Conservation (phyloP, 2,329 filamentous ascomycete species). For the Torrubiellomyces zombiae region DNA sequence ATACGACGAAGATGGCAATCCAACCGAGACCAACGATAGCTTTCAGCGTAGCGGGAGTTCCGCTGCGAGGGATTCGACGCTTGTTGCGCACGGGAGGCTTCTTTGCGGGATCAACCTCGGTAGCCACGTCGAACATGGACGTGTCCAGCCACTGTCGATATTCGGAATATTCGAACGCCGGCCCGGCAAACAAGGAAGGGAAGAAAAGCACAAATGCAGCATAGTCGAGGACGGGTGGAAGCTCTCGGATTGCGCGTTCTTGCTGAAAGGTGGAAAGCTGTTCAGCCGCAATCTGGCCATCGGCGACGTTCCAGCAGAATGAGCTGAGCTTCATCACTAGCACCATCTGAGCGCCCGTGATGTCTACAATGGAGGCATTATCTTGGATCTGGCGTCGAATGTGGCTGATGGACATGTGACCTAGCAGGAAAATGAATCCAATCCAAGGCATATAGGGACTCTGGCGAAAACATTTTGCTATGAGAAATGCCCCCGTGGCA, state of each 20-base stretch:
- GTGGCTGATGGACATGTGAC: conserved; percentile 84
- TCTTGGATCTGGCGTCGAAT: conserved; percentile 61
- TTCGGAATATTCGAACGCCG: conserved; percentile 87
- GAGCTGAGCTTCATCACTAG: conserved; percentile 92
- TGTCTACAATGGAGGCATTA: conserved; percentile 55
- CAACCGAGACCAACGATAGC: conserved; percentile 56
- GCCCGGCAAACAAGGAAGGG: conserved; percentile 73
- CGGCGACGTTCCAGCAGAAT: conserved; percentile 96
- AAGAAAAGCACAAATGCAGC: conserved; percentile 91
- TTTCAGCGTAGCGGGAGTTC: conserved; percentile 68
- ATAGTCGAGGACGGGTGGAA: conserved; percentile 69
- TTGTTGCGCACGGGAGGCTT: conserved; percentile 75
- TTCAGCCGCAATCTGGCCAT: conserved; percentile 63
- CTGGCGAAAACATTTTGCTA: conserved; percentile 60
- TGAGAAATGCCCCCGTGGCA: conserved; percentile 62
- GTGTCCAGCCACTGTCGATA: conserved; percentile 88
- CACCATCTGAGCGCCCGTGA: conserved; percentile 96
- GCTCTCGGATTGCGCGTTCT: conserved; percentile 55
- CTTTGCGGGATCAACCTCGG: conserved; percentile 67
- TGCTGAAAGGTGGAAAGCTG: conserved; percentile 79
- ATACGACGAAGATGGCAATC: conserved; percentile 62
- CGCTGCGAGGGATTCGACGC: conserved; percentile 83
- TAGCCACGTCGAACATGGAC: conserved; percentile 79
- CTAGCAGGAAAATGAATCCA: conserved; percentile 86
- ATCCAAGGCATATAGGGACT: conserved; percentile 97